Base-by-base conservation (phyloP, 306 rosid species). In the Cucurbita argyrosperma region DNA sequence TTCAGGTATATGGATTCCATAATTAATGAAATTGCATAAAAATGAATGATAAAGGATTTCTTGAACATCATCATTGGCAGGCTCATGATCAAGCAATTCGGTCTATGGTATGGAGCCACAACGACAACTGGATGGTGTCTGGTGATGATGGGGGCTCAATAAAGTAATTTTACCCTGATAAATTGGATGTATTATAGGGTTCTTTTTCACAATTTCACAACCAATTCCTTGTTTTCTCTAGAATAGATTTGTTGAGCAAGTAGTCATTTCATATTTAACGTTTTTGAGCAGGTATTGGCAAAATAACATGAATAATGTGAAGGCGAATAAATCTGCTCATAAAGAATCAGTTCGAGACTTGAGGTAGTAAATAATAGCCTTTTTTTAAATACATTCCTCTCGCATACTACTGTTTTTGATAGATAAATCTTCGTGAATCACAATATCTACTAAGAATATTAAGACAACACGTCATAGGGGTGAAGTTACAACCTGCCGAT, bases 71-170 rank as follows among this genome's bases (percentile, higher is more conserved):
- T 45, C 10, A 9, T 71, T 42, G 56, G 13, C 80, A 94, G 99
- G 99, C 99, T 69, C 99, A 94, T 86, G 99, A 94, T 83, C 96
- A 89, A 82, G 96, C 99, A 77, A 94, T 94, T 82, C 86, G 99
- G 79, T 94, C 99, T 76, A 94, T 94, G 99, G 89, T 91, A 43
- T 94, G 99, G 99, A 94, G 99, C 84, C 97, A 94, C 85, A 94
- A 94, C 76, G 99, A 91, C 85, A 94, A 94, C 79, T 94, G 95
- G 95, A 94, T 94, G 97, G 97, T 94, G 80, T 94, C 99, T 77
- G 97, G 99, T 76, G 99, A 94, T 78, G 97, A 94, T 80, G 99
- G 99, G 40, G 99, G 99, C 13, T 81, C 99, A 49, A 90, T 94
- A 86, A 94, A 94, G 99, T 94, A 94, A 78, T 65, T 71, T 78